These are phyloP conservation scores for Themeda triandra DNA, from an alignment of 176 grass and related monocot genomes.

Conservation along the genomic window DNA sequence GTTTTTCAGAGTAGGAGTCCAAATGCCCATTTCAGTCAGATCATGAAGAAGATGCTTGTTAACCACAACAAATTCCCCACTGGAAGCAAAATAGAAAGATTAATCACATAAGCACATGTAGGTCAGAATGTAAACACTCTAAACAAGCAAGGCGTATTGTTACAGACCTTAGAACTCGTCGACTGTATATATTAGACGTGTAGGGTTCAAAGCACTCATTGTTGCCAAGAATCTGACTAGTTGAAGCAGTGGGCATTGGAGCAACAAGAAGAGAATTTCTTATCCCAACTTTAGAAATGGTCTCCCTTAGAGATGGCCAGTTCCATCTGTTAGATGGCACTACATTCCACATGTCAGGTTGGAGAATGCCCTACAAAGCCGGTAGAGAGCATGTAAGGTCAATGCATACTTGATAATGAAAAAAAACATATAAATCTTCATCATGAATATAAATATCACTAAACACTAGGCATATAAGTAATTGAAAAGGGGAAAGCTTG, in stretches of 20 bases:
- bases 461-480: background rate
- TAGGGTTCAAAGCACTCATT: conserved; percentile 60
- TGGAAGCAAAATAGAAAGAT: conserved; percentile 29
- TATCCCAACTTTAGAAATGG: conserved; percentile 74
- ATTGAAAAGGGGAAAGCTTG: background rate
- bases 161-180: conserved; percentile 50
- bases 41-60: conserved; percentile 99
- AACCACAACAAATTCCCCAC: conserved; percentile 97
- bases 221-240: conserved; percentile 97
- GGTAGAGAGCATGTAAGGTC: background rate
- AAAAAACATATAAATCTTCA: background rate
- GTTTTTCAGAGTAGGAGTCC: conserved; percentile 82
- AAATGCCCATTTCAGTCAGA: conserved; percentile 91
- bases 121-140: background rate
- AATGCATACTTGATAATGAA: background rate
- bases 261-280: conserved; percentile 94
- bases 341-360: conserved; percentile 96
- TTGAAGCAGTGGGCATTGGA: conserved; percentile 97
- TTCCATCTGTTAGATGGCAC: conserved; percentile 71
- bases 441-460: background rate
- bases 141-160: background rate
- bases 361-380: conserved; percentile 65
- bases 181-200: conserved; percentile 24
- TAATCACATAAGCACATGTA: background rate
- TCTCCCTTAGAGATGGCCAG: conserved; percentile 63